Base-by-base conservation (phyloP, 768 basidiomycete genomes). In the Termitomyces sp. region DNA sequence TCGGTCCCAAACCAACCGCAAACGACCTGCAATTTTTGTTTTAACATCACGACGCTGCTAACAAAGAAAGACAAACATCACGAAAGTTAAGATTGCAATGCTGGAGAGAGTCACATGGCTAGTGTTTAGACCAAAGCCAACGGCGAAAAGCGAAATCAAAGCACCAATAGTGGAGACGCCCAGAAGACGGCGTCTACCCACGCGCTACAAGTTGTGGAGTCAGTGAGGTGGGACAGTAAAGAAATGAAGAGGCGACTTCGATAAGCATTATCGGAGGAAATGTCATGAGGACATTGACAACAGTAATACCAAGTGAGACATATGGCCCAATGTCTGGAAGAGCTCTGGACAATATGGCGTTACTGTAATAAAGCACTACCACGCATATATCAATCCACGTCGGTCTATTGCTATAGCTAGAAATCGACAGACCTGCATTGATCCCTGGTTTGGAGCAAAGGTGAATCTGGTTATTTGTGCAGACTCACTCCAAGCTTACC, bases 281-380 rank as follows among this genome's bases (percentile, higher is more conserved):
- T 1, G 90, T 88, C 85, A 87, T 87, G 69, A 72, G 75, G 71
- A 87, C 87, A 67, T 97, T 97, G 58, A 95, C 84, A 32, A 92
- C 66, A 0, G 93, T 89, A 51, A 96, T 90, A 18, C 86, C 88
- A 2, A 97, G 71, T 2, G 93, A 94, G 20, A 95, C 81, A 63
- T 91, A 88, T 20, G 91, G 84, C 0, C 90, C 94, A 24, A 86
- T 69, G 18, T 88, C 80, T 16, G 94, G 92, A 55, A 97, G 74
- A 3, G 92, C 80, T 58, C 83, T 88, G 26, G 86, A 82, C 26
- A 97, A 80, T 62, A 97, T 97, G 48, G 86, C 82, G 63, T 92
- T 94, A 72, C 89, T 92, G 72, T 95, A 96, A 69, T 94, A 96
- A 55, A 96, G 77, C 27, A 96, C 94, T 87, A 67, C 53, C 61